Evolutionary conservation across 306 rosid genomes (phyloP), one percentile per base, ranked within the genome.

Genomic region (Hippophae tibetana): DNA sequence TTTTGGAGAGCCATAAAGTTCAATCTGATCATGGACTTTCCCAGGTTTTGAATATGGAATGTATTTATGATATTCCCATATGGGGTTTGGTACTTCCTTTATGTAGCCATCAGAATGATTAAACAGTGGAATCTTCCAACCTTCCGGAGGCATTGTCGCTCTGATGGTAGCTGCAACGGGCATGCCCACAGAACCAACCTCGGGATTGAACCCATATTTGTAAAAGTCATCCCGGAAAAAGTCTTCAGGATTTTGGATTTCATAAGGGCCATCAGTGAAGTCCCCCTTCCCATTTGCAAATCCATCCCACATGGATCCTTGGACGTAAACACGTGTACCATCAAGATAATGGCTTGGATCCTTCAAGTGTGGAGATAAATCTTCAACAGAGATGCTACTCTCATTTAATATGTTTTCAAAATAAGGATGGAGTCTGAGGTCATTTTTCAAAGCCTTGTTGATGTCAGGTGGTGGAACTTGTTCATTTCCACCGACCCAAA

Each of bases 401-500:
- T 72, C 79, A 64, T 63, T 67, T 27, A 53, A 8, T 40, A 49
- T 57, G 47, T 10, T 47, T 72, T 72, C 70, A 54, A 82, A 90
- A 68, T 78, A 14, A 25, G 95, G 92, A 83, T 87, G 94, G 66
- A 90, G 95, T 71, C 64, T 79, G 52, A 87, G 79, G 72, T 90
- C 94, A 61, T 69, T 52, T 76, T 79, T 81, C 54, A 90, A 74
- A 65, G 96, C 84, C 69, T 51, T 48, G 43, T 90, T 87, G 75
- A 90, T 81, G 69, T 87, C 95, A 12, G 59, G 69, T 27, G 97
- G 97, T 12, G 97, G 97, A 76, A 75, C 64, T 87, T 90, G 97
- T 71, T 90, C 97, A 65, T 90, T 90, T 66, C 97, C 97, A 43
- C 97, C 97, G 55, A 90, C 96, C 97, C 97, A 90, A 50, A 87